Evolutionary conservation across 371 early-diverging fungal genomes (phyloP), one percentile per base, ranked within the genome.

Genomic region (Circinella minor): DNA sequence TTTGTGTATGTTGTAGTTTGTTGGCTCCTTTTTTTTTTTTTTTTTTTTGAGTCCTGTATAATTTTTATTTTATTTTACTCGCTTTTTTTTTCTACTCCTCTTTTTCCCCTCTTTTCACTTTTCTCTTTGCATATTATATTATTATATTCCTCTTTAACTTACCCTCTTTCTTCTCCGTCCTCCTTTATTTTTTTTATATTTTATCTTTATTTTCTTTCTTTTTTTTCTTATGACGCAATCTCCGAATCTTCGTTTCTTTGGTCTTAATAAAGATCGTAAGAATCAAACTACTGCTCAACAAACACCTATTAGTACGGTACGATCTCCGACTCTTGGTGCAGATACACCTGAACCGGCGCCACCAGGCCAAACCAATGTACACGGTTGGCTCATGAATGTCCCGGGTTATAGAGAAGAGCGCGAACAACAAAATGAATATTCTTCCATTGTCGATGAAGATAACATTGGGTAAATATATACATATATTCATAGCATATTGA

Each of bases 321-420:
- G 65, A 70, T 70, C 70, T 70, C 70, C 70, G 70, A 70, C 64
- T 7, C 51, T 11, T 36, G 15, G 20, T 13, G 36, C 15, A 38
- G 27, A 55, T 13, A 47, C 15, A 38, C 15, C 63, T 54, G 66
- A 61, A 43, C 20, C 62, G 14, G 13, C 63, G 27, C 39, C 68
- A 37, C 39, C 59, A 20, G 57, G 62, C 8, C 60, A 61, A 27
- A 49, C 48, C 20, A 73, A 67, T 48, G 74, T 73, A 11, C 74
- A 67, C 14, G 74, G 74, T 38, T 73, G 74, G 74, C 70, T 73
- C 61, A 66, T 69, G 70, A 66, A 49, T 49, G 74, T 73, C 36
- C 74, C 69, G 54, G 74, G 74, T 38, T 73, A 73, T 54, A 65
- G 74, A 63, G 61, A 61, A 62, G 59, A 70, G 18, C 66, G 66